Evolutionary conservation across 1,139 yeast genomes (phyloP).

Genomic region (Protomyces gravidus): DNA sequence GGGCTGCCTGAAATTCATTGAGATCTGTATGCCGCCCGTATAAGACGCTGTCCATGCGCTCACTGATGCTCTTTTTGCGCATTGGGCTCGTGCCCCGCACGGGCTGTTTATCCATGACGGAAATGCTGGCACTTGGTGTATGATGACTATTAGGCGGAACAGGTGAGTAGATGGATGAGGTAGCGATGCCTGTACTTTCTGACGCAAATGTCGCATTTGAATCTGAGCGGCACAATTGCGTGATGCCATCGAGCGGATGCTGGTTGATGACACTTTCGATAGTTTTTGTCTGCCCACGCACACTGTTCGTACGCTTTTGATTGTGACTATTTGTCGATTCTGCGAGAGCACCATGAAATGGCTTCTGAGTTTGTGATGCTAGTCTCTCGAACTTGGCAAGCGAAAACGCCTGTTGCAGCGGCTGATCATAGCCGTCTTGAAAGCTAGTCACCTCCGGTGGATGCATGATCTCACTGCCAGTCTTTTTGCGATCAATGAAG

Average conservation of each 20-base stretch:
- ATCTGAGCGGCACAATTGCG: constrained; percentile 29
- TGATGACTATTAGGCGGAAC: background rate
- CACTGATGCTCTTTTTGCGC: constrained; percentile 5
- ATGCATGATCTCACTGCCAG: constrained; percentile 61
- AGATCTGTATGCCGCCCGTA: background rate
- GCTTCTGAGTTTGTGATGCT: background rate
- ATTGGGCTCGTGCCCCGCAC: background rate
- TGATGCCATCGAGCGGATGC: constrained; percentile 30
- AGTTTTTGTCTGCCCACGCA: background rate
- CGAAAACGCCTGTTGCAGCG: background rate
- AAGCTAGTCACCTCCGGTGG: constrained; percentile 53
- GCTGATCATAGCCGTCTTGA: constrained; percentile 7
- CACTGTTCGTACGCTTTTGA: background rate
- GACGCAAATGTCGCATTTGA: constrained; percentile 11
- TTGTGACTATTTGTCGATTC: background rate
- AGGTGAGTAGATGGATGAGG: constrained; percentile 19
- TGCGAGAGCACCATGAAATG: background rate
- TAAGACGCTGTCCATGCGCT: constrained; percentile 10
- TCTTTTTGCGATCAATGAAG: constrained; percentile 56
- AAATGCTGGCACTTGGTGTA: constrained; percentile 1
- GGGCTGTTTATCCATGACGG: background rate
- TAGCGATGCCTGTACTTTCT: constrained; percentile 5
- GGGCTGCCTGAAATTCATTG: background rate
- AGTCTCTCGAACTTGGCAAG: background rate
- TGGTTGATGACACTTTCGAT: constrained; percentile 3